Conservation (phyloP, 371 early-diverging fungal species). For the Fennellomyces sp. region DNA sequence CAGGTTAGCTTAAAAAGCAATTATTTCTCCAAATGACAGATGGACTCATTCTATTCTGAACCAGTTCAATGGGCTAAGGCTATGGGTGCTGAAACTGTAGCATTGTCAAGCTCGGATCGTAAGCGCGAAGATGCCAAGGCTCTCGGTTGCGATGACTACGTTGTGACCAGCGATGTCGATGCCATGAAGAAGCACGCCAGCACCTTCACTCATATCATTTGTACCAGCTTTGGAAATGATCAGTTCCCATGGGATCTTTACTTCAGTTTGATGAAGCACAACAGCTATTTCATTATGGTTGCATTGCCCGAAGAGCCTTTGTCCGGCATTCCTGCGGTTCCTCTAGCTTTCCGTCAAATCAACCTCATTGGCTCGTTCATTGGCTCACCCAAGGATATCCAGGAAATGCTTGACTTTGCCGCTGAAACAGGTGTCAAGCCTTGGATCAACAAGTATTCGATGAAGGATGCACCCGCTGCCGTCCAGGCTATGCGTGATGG, state of each 20-base stretch:
- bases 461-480: constrained; percentile 65
- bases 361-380: constrained; percentile 69
- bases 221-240: constrained; percentile 43
- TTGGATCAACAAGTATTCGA: constrained; percentile 65
- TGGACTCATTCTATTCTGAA: constrained; percentile 39
- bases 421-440: constrained; percentile 64
- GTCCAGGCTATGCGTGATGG: constrained; percentile 62
- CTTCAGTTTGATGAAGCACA: constrained; percentile 39
- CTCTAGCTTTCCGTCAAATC: constrained; percentile 43
- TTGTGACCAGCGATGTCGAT: constrained; percentile 21
- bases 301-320: constrained; percentile 61
- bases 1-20: neutral
- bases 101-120: constrained; percentile 30
- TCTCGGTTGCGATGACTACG: constrained; percentile 41
- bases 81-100: constrained; percentile 66
- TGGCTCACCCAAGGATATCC: constrained; percentile 57
- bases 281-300: constrained; percentile 59
- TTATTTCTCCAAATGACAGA: too few relatives aligned
- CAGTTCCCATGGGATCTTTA: constrained; percentile 43
- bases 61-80: constrained; percentile 59
- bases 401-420: constrained; percentile 75
- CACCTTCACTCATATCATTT: constrained; percentile 24
- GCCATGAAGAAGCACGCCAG: constrained; percentile 15
- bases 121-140: constrained; percentile 38
- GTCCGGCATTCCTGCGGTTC: constrained; percentile 25